Percentiles rank a stretch among this genome's conserved stretches.
Evolutionary conservation across 345 rosid genomes (phyloP).

Genomic region (Erucastrum elatum): DNA sequence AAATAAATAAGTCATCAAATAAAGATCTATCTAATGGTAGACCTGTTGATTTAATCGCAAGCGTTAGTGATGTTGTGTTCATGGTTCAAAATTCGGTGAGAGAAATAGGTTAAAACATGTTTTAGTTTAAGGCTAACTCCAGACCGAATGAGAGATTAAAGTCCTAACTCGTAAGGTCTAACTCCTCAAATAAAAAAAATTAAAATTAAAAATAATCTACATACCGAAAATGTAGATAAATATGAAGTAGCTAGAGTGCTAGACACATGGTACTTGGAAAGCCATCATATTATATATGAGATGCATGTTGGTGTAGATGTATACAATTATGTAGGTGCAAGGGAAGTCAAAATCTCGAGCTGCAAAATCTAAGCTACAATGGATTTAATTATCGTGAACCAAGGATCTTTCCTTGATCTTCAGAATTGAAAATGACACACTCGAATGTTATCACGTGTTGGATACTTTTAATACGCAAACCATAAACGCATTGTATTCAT

Average conservation of each 20-base stretch:
- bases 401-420: conserved; percentile 34
- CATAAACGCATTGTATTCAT: conserved; percentile 8
- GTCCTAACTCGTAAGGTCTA: too few species aligned
- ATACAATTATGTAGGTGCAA: conserved; percentile 6
- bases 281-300: not conserved
- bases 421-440: conserved; percentile 31
- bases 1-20: not conserved
- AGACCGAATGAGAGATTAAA: too few species aligned
- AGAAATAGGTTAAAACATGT: too few species aligned
- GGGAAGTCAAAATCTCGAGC: conserved; percentile 39
- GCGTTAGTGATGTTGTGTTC: too few species aligned
- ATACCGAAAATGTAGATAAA: not conserved
- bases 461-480: conserved; percentile 19
- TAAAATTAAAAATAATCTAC: not conserved
- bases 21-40: not conserved
- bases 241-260: too few species aligned
- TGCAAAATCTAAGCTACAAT: conserved; percentile 31
- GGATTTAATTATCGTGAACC: conserved; percentile 36
- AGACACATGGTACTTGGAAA: conserved; percentile 5
- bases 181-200: too few species aligned
- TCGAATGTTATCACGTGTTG: conserved; percentile 32
- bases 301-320: not conserved
- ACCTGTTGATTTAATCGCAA: too few species aligned
- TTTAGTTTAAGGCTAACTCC: too few species aligned
- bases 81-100: too few species aligned